Percentiles rank a stretch among this genome's conserved stretches.
phyloP scores from a whole-genome alignment of 306 rosid species.

The Prunus salicina region DNA sequence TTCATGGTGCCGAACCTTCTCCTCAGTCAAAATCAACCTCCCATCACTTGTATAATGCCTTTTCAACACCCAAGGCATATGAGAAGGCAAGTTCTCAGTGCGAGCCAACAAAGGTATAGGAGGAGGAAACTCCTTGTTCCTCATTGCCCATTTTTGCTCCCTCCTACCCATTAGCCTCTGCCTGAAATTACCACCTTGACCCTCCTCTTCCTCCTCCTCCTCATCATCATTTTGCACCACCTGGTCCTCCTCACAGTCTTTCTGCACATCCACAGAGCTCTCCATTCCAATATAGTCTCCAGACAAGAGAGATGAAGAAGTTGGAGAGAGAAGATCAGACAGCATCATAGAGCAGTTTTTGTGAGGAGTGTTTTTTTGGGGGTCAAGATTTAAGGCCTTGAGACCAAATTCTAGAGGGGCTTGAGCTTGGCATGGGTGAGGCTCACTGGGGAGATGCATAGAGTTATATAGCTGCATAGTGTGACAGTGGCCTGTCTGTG shows the following conservation, averaged over 20 bases:
- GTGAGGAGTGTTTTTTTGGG: no score
- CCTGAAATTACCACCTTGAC: background rate
- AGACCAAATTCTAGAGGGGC: no score
- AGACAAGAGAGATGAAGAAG: background rate
- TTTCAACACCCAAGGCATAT: slow-evolving; percentile 67
- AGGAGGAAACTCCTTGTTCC: slow-evolving; percentile 53
- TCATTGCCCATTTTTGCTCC: slow-evolving; percentile 1
- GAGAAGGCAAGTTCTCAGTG: slow-evolving; percentile 51
- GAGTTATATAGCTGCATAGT: slow-evolving; percentile 3
- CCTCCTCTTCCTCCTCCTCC: background rate
- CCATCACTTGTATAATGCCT: slow-evolving; percentile 64
- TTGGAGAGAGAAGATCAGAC: background rate
- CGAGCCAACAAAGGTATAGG: slow-evolving; percentile 57
- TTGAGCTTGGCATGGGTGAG: background rate
- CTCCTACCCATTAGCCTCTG: background rate
- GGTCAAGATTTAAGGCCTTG: no score
- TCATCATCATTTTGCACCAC: background rate
- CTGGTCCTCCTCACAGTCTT: background rate
- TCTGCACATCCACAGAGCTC: slow-evolving; percentile 53
- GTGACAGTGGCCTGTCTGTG: background rate
- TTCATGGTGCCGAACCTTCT: slow-evolving; percentile 57
- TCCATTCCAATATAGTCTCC: slow-evolving; percentile 59
- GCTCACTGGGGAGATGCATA: background rate
- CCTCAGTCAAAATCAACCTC: slow-evolving; percentile 56
- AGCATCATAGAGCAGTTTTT: slow-evolving; percentile 3